Percentiles rank a stretch among this genome's conserved stretches.
These are phyloP conservation scores for Polysphondylium violaceum DNA, from an alignment of 78 protist species.

Conservation along the genomic window DNA sequence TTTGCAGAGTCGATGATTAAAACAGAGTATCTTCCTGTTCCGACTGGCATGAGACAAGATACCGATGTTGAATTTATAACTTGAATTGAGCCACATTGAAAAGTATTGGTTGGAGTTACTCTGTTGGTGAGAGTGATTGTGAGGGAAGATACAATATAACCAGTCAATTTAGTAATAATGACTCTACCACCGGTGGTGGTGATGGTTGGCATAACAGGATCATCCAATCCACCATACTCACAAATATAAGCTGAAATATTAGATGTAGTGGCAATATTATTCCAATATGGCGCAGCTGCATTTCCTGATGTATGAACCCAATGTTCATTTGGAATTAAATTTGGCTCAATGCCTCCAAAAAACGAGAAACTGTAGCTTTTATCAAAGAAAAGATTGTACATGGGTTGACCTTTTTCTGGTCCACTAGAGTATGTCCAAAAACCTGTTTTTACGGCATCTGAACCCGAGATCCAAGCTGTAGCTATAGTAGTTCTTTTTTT, in stretches of 20 bases:
- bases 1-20: not conserved
- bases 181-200: slow-evolving; percentile 2
- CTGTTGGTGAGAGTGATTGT: not conserved
- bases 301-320: slow-evolving; percentile 2
- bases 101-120: not conserved
- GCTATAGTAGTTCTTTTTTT: no score
- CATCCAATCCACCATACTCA: slow-evolving; percentile 37
- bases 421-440: not conserved
- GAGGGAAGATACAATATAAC: not conserved
- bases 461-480: not conserved
- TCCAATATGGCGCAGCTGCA: slow-evolving; percentile 7
- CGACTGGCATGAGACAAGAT: slow-evolving; percentile 8
- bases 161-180: not conserved
- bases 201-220: not conserved
- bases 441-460: slow-evolving; percentile 1
- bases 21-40: slow-evolving; percentile 2
- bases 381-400: slow-evolving; percentile 33
- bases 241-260: not conserved
- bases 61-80: not conserved
- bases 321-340: slow-evolving; percentile 37
- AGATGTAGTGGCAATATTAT: slow-evolving; percentile 11
- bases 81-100: not conserved
- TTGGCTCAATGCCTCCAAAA: slow-evolving; percentile 33
- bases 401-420: slow-evolving; percentile 7
- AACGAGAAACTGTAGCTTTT: slow-evolving; percentile 13